phyloP scores from a whole-genome alignment of 768 basidiomycete species.

The Panaeolus papilionaceus region DNA sequence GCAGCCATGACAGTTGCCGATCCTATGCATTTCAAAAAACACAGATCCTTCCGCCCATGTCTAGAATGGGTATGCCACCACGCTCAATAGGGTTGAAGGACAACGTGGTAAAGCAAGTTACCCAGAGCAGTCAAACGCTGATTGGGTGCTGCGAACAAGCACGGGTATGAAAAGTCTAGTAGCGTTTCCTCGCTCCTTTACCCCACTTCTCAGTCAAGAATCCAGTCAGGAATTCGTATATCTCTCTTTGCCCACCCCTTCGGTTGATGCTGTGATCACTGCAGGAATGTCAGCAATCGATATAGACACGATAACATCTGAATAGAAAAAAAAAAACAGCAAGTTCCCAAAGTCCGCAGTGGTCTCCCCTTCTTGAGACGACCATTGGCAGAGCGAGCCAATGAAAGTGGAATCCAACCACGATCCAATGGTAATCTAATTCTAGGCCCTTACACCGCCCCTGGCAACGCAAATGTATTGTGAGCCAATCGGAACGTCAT shows the following conservation, averaged over 20 bases:
- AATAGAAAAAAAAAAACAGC: background rate
- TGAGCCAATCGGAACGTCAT: background rate
- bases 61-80: background rate
- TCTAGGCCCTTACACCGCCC: slow-evolving; percentile 11
- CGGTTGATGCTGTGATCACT: slow-evolving; percentile 83
- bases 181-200: slow-evolving; percentile 60
- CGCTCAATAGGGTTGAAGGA: background rate
- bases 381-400: slow-evolving; percentile 1
- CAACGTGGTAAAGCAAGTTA: background rate
- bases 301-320: slow-evolving; percentile 16
- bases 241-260: slow-evolving; percentile 81
- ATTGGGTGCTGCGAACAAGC: background rate
- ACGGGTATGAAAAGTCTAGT: background rate
- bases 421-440: slow-evolving; percentile 15
- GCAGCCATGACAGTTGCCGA: background rate
- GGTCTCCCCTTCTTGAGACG: background rate
- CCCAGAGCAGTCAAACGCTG: background rate
- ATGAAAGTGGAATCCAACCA: slow-evolving; percentile 13
- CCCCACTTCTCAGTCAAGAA: slow-evolving; percentile 96
- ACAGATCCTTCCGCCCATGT: background rate
- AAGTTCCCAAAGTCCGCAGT: background rate
- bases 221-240: slow-evolving; percentile 84
- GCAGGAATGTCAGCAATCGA: slow-evolving; percentile 22
- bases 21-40: background rate
- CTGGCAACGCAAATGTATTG: slow-evolving; percentile 10